Conservation (phyloP, 164 flowering plant genomes). For the Liriodendron chinense region DNA sequence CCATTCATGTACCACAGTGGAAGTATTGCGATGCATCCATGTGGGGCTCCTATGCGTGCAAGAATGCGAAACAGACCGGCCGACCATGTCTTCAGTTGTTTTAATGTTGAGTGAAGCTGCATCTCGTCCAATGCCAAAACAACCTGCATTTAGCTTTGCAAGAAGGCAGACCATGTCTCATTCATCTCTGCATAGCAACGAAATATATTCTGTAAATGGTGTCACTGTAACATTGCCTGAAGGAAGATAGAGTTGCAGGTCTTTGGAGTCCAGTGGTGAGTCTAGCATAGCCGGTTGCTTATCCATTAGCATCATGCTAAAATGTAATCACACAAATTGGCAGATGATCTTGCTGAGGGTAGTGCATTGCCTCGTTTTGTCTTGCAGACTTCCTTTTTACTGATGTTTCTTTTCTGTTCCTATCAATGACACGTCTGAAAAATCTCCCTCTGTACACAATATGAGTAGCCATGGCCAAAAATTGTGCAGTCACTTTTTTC, state of each 20-base stretch:
- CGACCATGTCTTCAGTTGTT: not conserved
- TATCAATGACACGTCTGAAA: no score
- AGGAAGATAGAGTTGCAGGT: not conserved
- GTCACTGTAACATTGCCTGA: not conserved
- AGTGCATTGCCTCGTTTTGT: no score
- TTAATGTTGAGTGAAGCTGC: not conserved
- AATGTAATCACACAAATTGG: no score
- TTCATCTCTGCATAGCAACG: not conserved
- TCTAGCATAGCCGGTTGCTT: no score
- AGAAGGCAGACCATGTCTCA: not conserved
- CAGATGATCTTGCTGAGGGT: no score
- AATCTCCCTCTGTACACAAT: no score
- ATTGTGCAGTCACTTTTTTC: not conserved
- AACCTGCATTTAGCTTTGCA: not conserved
- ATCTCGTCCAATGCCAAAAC: not conserved
- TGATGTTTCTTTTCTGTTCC: no score
- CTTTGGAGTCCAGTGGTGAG: no score
- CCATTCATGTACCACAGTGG: not conserved
- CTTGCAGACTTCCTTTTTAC: no score
- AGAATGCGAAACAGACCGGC: not conserved
- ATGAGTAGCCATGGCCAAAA: no score
- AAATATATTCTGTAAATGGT: not conserved
- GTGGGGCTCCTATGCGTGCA: conserved; percentile 3
- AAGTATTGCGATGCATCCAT: not conserved
- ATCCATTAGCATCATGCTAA: no score